A percentile compares a stretch with the other conserved stretches of the same genome.
These are phyloP conservation scores for Acidiella bohemica DNA, from an alignment of 495 filamentous ascomycete genomes.

Conservation along the genomic window DNA sequence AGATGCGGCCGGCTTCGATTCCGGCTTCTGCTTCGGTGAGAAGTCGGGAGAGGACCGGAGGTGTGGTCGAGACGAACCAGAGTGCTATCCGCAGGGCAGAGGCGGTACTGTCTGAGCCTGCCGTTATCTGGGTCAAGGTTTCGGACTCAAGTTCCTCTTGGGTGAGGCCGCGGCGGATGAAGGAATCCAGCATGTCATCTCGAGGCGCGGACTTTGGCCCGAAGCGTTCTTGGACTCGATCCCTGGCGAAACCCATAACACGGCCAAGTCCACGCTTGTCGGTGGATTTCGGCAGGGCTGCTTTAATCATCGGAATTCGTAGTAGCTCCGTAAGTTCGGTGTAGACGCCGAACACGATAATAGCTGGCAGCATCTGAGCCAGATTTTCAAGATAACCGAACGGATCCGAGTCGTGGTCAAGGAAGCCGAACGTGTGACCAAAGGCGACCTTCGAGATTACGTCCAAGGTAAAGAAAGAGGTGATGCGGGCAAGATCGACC, in stretches of 20 bases:
- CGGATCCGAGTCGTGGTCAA: slow-evolving; percentile 22
- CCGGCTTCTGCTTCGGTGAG: slow-evolving; percentile 16
- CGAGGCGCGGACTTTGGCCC: slow-evolving; percentile 19
- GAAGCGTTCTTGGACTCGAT: slow-evolving; percentile 22
- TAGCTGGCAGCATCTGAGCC: slow-evolving; percentile 21
- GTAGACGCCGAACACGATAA: slow-evolving; percentile 22
- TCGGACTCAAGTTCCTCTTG: slow-evolving; percentile 32
- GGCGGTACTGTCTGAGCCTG: slow-evolving; percentile 26
- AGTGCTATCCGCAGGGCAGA: slow-evolving; percentile 23
- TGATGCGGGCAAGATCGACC: slow-evolving; percentile 34
- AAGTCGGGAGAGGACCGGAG: slow-evolving; percentile 17
- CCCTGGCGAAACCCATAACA: slow-evolving; percentile 24
- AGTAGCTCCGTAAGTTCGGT: slow-evolving; percentile 22
- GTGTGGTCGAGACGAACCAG: slow-evolving; percentile 22
- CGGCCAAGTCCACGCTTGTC: slow-evolving; percentile 23
- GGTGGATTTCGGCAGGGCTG: slow-evolving; percentile 24
- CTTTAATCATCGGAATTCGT: slow-evolving; percentile 23
- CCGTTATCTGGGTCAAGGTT: slow-evolving; percentile 31
- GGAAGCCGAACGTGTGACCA: slow-evolving; percentile 39
- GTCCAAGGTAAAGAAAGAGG: slow-evolving; percentile 40
- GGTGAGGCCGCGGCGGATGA: slow-evolving; percentile 28
- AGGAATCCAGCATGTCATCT: slow-evolving; percentile 36
- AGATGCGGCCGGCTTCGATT: slow-evolving; percentile 11
- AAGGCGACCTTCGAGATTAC: slow-evolving; percentile 37
- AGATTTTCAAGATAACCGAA: slow-evolving; percentile 24